phyloP scores from a whole-genome alignment of 1,284 basidiomycete genomes.

The Pseudozyma hubeiensis region DNA sequence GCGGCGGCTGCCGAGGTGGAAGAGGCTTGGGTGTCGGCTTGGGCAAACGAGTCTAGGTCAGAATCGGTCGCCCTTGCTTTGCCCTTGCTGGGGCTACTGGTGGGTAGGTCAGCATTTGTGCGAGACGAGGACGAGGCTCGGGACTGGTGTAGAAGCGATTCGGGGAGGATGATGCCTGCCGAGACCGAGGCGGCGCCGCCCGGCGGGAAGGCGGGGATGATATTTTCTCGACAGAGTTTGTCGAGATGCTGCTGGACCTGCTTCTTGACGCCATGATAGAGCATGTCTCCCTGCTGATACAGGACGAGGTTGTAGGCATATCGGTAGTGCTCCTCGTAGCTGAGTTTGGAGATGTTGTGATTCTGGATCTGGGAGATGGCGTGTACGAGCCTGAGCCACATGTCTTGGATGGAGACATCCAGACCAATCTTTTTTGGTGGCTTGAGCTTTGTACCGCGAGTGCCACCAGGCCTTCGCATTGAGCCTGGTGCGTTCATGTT shows the following conservation, averaged over 20 bases:
- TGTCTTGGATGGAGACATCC: slow-evolving; percentile 59
- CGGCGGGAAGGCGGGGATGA: slow-evolving; percentile 83
- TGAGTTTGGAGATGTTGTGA: slow-evolving; percentile 90
- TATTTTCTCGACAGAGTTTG: slow-evolving; percentile 79
- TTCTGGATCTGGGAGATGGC: slow-evolving; percentile 96
- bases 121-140: slow-evolving; percentile 25
- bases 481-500: slow-evolving; percentile 50
- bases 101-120: slow-evolving; percentile 14
- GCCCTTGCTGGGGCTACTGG: slow-evolving; percentile 33
- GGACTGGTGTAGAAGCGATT: slow-evolving; percentile 70
- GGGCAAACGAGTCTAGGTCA: slow-evolving; percentile 12
- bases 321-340: slow-evolving; percentile 92
- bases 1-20: slow-evolving; percentile 22
- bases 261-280: slow-evolving; percentile 86
- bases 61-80: slow-evolving; percentile 50
- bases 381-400: slow-evolving; percentile 78
- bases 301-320: slow-evolving; percentile 66
- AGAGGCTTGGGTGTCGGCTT: slow-evolving; percentile 4
- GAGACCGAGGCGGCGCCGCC: slow-evolving; percentile 70
- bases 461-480: slow-evolving; percentile 42
- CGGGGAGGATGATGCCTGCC: slow-evolving; percentile 66
- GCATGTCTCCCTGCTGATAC: slow-evolving; percentile 80
- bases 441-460: slow-evolving; percentile 47
- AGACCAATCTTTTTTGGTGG: slow-evolving; percentile 61
- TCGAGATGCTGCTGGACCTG: slow-evolving; percentile 87